Percentiles rank a stretch among this genome's conserved stretches.
phyloP scores from a whole-genome alignment of 371 early-diverging fungal species.

The Syncephalis plumigaleata region DNA sequence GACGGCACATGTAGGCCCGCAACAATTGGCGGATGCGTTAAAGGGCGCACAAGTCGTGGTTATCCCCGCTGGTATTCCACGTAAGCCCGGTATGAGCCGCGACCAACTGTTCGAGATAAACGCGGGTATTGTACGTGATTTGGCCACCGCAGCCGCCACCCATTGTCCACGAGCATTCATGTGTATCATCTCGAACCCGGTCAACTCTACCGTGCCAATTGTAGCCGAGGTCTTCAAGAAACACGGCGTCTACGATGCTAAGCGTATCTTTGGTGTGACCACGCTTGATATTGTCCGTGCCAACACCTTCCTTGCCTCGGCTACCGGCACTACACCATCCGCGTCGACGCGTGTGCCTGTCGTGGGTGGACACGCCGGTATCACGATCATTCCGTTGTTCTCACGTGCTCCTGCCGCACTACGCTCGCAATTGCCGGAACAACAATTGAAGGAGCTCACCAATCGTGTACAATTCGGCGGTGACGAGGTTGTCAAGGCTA shows the following conservation, averaged over 20 bases:
- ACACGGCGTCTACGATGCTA: constrained; percentile 82
- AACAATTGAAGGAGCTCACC: constrained; percentile 82
- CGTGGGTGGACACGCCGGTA: constrained; percentile 98
- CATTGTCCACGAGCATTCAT: constrained; percentile 92
- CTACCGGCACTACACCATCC: constrained; percentile 55
- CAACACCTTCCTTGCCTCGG: constrained; percentile 83
- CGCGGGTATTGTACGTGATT: constrained; percentile 11
- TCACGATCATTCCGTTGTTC: constrained; percentile 93
- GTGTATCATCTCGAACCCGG: constrained; percentile 97
- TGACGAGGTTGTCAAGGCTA: constrained; percentile 99
- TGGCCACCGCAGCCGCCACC: constrained; percentile 38
- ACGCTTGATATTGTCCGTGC: constrained; percentile 97
- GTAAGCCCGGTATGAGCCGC: constrained; percentile 99
- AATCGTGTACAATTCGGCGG: constrained; percentile 98
- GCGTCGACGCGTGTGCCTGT: constrained; percentile 62
- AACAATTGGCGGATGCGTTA: constrained; percentile 59
- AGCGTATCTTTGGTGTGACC: constrained; percentile 91
- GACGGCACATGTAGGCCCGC: constrained; percentile 10
- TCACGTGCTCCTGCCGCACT: constrained; percentile 51
- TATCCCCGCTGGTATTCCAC: constrained; percentile 98
- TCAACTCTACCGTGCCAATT: constrained; percentile 99
- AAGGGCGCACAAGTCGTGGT: constrained; percentile 80
- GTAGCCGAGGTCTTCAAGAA: constrained; percentile 93
- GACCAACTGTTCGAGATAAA: constrained; percentile 81
- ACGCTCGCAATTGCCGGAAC: constrained; percentile 73